Percentiles rank a stretch among this genome's conserved stretches.
These are phyloP conservation scores for Plasmodium inui DNA, from an alignment of 169 alveolate species.

Conservation along the genomic window DNA sequence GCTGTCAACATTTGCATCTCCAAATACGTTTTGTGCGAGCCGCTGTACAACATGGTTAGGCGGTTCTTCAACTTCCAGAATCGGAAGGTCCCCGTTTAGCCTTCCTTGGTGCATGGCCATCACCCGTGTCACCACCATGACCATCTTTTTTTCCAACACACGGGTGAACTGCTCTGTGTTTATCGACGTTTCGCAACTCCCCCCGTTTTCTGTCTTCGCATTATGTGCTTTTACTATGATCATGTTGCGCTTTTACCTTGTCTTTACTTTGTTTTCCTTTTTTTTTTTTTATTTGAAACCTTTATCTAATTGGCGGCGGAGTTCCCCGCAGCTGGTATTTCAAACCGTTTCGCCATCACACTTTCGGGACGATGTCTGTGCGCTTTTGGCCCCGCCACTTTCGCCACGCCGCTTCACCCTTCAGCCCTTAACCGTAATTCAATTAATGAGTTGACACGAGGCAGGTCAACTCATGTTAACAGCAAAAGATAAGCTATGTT, in stretches of 20 bases:
- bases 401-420: not conserved
- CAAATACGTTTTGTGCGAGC: conserved; percentile 56
- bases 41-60: conserved; percentile 47
- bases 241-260: not conserved
- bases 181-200: not conserved
- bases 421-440: not conserved
- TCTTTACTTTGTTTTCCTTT: not conserved
- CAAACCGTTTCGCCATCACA: not conserved
- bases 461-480: not conserved
- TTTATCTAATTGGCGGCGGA: not conserved
- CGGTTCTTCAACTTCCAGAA: conserved; percentile 52
- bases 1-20: conserved; percentile 47
- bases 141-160: not conserved
- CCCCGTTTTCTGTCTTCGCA: not conserved
- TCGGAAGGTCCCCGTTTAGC: conserved; percentile 35
- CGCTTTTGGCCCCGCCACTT: too few species aligned
- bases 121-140: not conserved
- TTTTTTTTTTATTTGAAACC: not conserved
- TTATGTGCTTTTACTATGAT: not conserved
- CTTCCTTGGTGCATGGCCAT: not conserved
- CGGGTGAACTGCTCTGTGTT: not conserved
- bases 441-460: not conserved
- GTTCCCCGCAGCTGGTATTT: not conserved
- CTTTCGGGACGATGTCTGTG: too few species aligned
- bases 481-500: not conserved